Percentiles rank a stretch among this genome's conserved stretches.
Conservation (phyloP, 495 filamentous ascomycete genomes). For the Aspergillus wentii region DNA sequence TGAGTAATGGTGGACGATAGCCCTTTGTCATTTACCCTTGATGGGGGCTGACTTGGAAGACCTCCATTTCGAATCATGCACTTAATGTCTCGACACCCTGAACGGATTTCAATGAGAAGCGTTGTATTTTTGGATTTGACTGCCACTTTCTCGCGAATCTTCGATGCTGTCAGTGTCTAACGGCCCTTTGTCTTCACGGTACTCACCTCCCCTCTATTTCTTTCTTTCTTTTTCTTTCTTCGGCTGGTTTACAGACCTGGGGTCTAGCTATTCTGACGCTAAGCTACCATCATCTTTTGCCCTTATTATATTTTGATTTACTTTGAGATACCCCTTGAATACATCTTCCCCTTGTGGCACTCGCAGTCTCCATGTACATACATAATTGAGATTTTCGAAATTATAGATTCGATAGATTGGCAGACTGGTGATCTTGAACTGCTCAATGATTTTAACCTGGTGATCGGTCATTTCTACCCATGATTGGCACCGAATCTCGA, state of each 20-base stretch:
- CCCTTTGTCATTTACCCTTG: too few relatives aligned
- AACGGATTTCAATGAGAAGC: too few relatives aligned
- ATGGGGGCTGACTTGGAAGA: constrained; percentile 1
- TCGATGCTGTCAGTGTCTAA: too few relatives aligned
- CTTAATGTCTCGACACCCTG: too few relatives aligned
- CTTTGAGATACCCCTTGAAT: constrained; percentile 36
- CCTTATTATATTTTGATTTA: constrained; percentile 11
- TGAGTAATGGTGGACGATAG: constrained; percentile 8
- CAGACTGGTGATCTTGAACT: too few relatives aligned
- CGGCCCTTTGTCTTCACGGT: constrained; percentile 5
- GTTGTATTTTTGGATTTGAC: too few relatives aligned
- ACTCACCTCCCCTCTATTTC: constrained; percentile 25
- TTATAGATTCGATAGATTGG: constrained; percentile 20
- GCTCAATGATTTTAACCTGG: too few relatives aligned
- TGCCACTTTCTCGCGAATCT: constrained; percentile 4
- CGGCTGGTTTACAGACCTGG: constrained; percentile 4
- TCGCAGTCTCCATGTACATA: constrained; percentile 36
- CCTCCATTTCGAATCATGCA: too few relatives aligned
- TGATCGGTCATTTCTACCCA: too few relatives aligned
- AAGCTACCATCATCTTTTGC: constrained; percentile 9
- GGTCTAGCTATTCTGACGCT: too few relatives aligned
- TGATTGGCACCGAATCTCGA: too few relatives aligned
- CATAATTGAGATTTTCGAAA: constrained; percentile 20
- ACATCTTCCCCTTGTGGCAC: constrained; percentile 32
- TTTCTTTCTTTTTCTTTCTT: constrained; percentile 4